Base-by-base conservation (phyloP, 1,284 basidiomycete genomes). In the Stygiomarasmius scandens region DNA sequence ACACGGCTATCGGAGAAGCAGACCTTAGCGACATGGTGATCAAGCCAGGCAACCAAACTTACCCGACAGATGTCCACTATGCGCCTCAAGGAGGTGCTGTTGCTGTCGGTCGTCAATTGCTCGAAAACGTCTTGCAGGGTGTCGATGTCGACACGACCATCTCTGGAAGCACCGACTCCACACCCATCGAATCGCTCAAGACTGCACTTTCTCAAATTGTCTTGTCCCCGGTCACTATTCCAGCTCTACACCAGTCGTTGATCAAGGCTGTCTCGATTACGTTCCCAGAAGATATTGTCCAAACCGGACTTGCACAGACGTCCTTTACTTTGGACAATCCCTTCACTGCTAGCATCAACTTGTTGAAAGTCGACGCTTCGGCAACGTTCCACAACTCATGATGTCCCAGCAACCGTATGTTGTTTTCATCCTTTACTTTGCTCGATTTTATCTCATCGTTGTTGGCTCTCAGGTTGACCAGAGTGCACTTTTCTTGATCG, bases 91-190 rank as follows among this genome's bases (percentile, higher is more conserved):
- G 86, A 2, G 70, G 66, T 25, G 81, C 82, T 9, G 74, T 82
- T 29, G 66, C 75, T 3, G 80, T 86, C 2, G 90, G 90, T 23
- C 79, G 79, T 62, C 67, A 67, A 4, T 67, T 92, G 61, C 78
- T 92, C 49, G 83, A 90, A 71, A 88, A 89, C 69, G 92, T 85
- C 67, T 72, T 92, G 10, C 85, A 89, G 71, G 89, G 87, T 20
- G 68, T 87, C 25, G 74, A 83, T 58, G 84, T 84, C 2, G 73
- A 77, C 46, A 84, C 85, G 0, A 76, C 77, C 16, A 90, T 92
- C 55, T 66, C 74, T 23, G 90, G 90, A 8, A 79, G 80, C 2
- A 75, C 74, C 1, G 74, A 70, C 50, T 86, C 89, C 5, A 92
- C 89, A 0, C 74, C 78, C 0, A 85, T 92, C 41, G 76, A 76